Conservation (phyloP, 441 rosid genomes). For the Euphorbia celastroides region DNA sequence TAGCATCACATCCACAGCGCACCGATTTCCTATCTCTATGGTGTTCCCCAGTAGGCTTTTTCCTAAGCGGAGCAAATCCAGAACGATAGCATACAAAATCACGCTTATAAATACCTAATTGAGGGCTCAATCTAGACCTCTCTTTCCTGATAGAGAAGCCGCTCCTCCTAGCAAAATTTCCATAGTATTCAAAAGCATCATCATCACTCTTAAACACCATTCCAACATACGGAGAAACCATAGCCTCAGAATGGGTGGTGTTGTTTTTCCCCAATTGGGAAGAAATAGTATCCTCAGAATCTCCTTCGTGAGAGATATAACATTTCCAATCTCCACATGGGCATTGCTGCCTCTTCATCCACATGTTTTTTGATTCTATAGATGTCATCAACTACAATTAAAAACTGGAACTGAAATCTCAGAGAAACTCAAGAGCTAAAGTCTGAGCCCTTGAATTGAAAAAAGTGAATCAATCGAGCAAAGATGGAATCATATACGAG, state of each 20-base stretch:
- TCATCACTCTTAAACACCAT: constrained; percentile 72
- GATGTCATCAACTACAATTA: constrained; percentile 12
- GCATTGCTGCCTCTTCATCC: constrained; percentile 82
- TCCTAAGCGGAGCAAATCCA: constrained; percentile 75
- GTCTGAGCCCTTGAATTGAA: neutral
- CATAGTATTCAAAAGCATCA: constrained; percentile 78
- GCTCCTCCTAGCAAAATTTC: constrained; percentile 65
- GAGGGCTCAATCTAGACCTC: constrained; percentile 75
- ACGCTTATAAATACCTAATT: constrained; percentile 69
- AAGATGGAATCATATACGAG: neutral
- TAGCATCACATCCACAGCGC: constrained; percentile 89
- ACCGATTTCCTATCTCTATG: constrained; percentile 85
- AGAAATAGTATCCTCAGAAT: constrained; percentile 38
- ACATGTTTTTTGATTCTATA: constrained; percentile 46
- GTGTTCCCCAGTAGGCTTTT: constrained; percentile 73
- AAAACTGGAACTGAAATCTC: constrained; percentile 8
- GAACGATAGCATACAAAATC: constrained; percentile 95
- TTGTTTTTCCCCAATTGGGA: constrained; percentile 46
- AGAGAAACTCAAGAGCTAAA: neutral
- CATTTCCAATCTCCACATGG: constrained; percentile 97
- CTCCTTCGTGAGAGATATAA: constrained; percentile 54
- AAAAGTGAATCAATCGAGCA: neutral
- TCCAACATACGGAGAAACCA: constrained; percentile 61
- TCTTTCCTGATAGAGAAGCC: constrained; percentile 94
- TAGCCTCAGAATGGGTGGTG: constrained; percentile 9